Evolutionary conservation across 345 rosid genomes (phyloP).

Genomic region (Salix viminalis): DNA sequence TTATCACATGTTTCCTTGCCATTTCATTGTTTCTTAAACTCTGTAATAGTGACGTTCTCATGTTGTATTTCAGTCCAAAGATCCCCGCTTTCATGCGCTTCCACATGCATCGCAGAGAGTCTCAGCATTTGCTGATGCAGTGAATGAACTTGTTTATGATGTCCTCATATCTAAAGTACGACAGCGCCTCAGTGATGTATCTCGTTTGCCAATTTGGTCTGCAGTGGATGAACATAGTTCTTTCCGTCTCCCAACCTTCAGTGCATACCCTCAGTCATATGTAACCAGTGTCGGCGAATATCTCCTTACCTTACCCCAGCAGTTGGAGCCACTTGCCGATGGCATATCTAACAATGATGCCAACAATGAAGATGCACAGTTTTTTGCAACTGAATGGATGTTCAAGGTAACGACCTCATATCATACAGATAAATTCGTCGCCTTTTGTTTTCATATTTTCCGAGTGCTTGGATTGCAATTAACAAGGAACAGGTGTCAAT

Average conservation of each 20-base stretch:
- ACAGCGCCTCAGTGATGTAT: constrained; percentile 78
- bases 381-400: constrained; percentile 99
- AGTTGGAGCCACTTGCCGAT: constrained; percentile 96
- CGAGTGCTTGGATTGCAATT: no score
- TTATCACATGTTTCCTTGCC: neutral
- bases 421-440: rapidly evolving
- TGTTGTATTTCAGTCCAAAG: constrained; percentile 69
- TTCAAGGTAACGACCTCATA: constrained; percentile 61
- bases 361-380: constrained; percentile 82
- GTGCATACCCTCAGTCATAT: constrained; percentile 90
- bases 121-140: constrained; percentile 72
- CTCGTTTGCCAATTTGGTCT: constrained; percentile 83
- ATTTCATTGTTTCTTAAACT: neutral
- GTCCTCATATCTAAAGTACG: constrained; percentile 94
- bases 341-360: constrained; percentile 74
- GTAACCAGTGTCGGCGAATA: constrained; percentile 90
- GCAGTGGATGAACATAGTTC: constrained; percentile 79
- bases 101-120: constrained; percentile 90
- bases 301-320: constrained; percentile 97
- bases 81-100: constrained; percentile 95
- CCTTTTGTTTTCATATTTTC: no score
- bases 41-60: neutral
- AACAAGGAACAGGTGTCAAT: no score
- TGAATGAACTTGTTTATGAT: constrained; percentile 89
- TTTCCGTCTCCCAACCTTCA: constrained; percentile 81